These are phyloP conservation scores for Colletotrichum eremochloae DNA, from an alignment of 2,329 filamentous ascomycete genomes.

Conservation along the genomic window DNA sequence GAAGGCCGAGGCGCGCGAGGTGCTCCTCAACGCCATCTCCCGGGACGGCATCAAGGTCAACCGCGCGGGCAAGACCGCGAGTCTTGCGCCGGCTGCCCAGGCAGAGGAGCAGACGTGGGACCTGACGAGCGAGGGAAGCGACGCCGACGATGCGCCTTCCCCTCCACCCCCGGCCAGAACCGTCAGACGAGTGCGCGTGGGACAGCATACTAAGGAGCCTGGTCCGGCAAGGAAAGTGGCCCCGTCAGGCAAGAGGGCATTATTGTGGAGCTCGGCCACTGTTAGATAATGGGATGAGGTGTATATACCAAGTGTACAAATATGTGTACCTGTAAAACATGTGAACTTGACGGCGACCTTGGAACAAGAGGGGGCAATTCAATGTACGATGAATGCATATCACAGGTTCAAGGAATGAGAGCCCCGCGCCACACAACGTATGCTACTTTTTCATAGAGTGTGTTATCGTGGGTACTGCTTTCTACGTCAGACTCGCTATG, in stretches of 20 bases:
- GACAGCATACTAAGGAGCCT: neutral
- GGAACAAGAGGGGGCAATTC: neutral
- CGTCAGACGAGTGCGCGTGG: neutral
- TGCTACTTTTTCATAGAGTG: neutral
- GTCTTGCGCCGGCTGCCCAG: neutral
- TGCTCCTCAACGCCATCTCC: constrained; percentile 15
- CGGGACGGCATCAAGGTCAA: neutral
- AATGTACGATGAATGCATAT: neutral
- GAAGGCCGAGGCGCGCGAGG: constrained; percentile 20
- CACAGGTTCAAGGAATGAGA: neutral
- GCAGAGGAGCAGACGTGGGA: constrained; percentile 1
- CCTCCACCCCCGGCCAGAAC: neutral
- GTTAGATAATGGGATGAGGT: neutral
- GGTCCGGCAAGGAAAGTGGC: neutral
- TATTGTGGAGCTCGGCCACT: constrained; percentile 13
- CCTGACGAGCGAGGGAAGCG: constrained; percentile 1
- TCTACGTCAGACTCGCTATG: too few species aligned
- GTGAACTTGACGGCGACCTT: constrained; percentile 10
- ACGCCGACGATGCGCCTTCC: neutral
- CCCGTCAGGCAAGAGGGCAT: constrained; percentile 2
- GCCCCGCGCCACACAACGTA: neutral
- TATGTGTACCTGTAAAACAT: constrained; percentile 20
- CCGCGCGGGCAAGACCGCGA: neutral
- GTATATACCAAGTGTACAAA: constrained; percentile 10
- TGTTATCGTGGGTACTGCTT: neutral